Base-by-base conservation (phyloP, 805 yeast genomes). In the Debaryomyces prosopidis region DNA sequence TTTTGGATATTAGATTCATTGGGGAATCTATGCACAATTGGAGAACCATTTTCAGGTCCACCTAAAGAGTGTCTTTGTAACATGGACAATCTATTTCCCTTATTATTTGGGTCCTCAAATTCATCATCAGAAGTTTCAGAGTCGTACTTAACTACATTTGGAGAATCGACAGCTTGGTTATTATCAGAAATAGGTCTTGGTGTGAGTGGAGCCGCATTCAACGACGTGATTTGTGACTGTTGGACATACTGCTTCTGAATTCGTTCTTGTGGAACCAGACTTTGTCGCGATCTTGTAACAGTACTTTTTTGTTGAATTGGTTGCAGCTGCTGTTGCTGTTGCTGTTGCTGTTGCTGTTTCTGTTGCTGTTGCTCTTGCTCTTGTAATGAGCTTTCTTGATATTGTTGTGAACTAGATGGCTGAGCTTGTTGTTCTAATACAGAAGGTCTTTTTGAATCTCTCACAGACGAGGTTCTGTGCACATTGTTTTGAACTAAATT, bases 141-240 rank as follows among this genome's bases (percentile, higher is more conserved):
- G 27, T 46, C 49, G 47, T 68, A 68, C 42, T 60, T 67, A 9
- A 66, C 66, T 7, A 70, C 62, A 48, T 71, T 71, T 11, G 76
- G 73, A 16, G 67, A 61, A 6, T 58, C 69, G 9, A 44, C 45
- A 10, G 18, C 28, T 42, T 41, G 46, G 9, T 35, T 36, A 20
- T 26, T 46, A 33, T 45, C 48, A 20, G 38, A 35, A 37, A 40
- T 41, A 14, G 47, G 40, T 19, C 31, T 34, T 33, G 53, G 52
- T 19, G 46, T 30, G 23, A 36, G 17, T 8, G 53, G 54, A 19
- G 40, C 42, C 5, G 50, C 15, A 28, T 28, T 34, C 19, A 23
- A 23, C 18, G 26, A n/a, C 2, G 32, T 12, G 10, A 17, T n/a
- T 12, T n/a, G 17, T 4, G 33, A 20, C 7, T 28, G 41, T 15